These are phyloP conservation scores for Collybiopsis confluens DNA, from an alignment of 768 basidiomycete species.

Conservation along the genomic window DNA sequence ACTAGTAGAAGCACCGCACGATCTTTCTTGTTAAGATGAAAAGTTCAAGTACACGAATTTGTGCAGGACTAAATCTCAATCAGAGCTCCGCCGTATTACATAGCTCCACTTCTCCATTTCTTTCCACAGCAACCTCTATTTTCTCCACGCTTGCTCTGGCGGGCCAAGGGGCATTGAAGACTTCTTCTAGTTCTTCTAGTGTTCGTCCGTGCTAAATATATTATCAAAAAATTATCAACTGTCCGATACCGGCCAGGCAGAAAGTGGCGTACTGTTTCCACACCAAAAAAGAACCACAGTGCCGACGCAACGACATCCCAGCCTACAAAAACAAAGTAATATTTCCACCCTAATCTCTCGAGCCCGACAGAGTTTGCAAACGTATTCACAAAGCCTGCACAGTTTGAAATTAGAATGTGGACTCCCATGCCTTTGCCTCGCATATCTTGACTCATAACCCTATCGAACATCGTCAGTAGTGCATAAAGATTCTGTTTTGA, in stretches of 20 bases:
- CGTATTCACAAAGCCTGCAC: slow-evolving; percentile 24
- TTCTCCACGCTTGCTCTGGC: slow-evolving; percentile 17
- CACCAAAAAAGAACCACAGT: slow-evolving; percentile 21
- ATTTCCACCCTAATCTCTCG: slow-evolving; percentile 18
- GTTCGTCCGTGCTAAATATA: slow-evolving; percentile 16
- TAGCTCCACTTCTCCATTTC: background rate
- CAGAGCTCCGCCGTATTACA: background rate
- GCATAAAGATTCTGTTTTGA: background rate
- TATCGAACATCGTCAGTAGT: background rate
- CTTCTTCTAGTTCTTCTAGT: slow-evolving; percentile 20
- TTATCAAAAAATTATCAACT: too few relatives aligned
- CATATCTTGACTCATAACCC: slow-evolving; percentile 24
- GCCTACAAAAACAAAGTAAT: slow-evolving; percentile 24
- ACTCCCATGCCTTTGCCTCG: slow-evolving; percentile 24
- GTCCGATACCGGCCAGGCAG: too few relatives aligned
- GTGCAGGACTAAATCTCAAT: slow-evolving; percentile 1
- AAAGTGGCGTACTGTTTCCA: slow-evolving; percentile 20
- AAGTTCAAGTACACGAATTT: background rate
- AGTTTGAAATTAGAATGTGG: slow-evolving; percentile 22
- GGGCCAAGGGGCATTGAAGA: slow-evolving; percentile 22
- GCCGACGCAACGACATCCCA: slow-evolving; percentile 19
- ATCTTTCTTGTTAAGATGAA: too few relatives aligned
- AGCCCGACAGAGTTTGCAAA: slow-evolving; percentile 22
- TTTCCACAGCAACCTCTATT: slow-evolving; percentile 15
- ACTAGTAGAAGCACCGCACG: too few relatives aligned